A percentile compares a stretch with the other conserved stretches of the same genome.
Evolutionary conservation across 148 eudicot species (phyloP).

Genomic region (Tetragonia tetragonoides): DNA sequence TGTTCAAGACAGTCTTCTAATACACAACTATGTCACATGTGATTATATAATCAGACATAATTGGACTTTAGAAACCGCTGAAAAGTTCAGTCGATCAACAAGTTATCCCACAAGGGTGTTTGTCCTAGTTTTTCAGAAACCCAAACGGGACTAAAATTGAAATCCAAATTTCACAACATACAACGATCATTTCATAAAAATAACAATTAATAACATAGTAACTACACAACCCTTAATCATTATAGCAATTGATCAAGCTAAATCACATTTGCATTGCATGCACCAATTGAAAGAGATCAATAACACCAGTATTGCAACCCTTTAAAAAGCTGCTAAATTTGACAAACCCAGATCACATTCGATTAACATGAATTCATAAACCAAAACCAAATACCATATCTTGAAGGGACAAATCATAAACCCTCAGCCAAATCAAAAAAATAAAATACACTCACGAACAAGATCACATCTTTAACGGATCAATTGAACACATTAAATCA

Average conservation of each 20-base stretch:
- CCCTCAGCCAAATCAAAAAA: background rate
- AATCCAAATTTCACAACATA: too few species aligned
- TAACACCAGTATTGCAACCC: background rate
- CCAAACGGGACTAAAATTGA: too few species aligned
- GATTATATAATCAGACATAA: background rate
- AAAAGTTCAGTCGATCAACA: too few species aligned
- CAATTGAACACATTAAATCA: background rate
- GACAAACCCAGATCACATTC: constrained; percentile 8
- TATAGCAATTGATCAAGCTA: background rate
- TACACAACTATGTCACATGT: background rate
- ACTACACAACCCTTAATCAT: background rate
- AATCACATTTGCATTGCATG: constrained; percentile 6
- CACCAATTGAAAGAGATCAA: background rate
- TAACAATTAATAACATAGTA: background rate
- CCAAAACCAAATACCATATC: background rate
- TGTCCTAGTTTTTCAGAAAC: too few species aligned
- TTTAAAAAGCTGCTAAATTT: background rate
- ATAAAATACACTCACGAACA: background rate
- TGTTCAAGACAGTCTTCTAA: background rate
- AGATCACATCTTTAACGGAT: constrained; percentile 4
- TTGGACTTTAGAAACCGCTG: background rate
- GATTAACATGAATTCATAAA: constrained; percentile 3
- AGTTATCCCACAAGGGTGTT: too few species aligned
- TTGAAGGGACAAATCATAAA: background rate
- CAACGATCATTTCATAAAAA: background rate